phyloP scores from a whole-genome alignment of 169 alveolate genomes.

The Plasmodium relictum region DNA sequence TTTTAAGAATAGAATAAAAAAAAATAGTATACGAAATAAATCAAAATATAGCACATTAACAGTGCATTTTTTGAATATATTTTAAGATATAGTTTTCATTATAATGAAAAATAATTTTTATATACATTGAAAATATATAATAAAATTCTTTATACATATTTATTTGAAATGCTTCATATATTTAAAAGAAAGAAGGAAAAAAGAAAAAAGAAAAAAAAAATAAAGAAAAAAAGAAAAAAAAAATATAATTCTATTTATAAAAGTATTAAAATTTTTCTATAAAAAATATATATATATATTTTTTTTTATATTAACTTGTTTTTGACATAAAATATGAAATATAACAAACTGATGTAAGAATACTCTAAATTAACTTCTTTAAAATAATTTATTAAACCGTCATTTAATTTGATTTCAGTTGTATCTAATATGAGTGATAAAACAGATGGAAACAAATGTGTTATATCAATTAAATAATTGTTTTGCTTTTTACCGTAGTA shows the following conservation, averaged over 20 bases:
- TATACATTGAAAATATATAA: too few relatives aligned
- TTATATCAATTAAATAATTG: conserved; percentile 40
- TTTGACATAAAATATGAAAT: conserved; percentile 36
- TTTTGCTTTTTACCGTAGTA: conserved; percentile 26
- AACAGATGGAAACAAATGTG: conserved; percentile 42
- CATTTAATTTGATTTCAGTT: neutral
- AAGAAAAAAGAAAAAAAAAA: neutral
- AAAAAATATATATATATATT: too few relatives aligned
- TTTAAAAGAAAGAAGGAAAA: too few relatives aligned
- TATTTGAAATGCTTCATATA: too few relatives aligned
- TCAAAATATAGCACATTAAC: too few relatives aligned
- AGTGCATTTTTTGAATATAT: too few relatives aligned
- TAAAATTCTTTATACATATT: too few relatives aligned
- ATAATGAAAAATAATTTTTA: too few relatives aligned
- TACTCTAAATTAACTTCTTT: conserved; percentile 4
- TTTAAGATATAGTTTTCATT: too few relatives aligned
- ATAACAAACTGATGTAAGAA: conserved; percentile 37
- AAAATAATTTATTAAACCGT: conserved; percentile 15
- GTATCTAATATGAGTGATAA: conserved; percentile 23
- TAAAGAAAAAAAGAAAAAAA: neutral
- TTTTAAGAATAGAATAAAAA: too few relatives aligned
- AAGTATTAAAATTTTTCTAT: too few relatives aligned
- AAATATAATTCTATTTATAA: neutral
- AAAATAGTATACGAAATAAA: too few relatives aligned
- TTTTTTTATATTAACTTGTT: neutral